Evolutionary conservation across 345 rosid species (phyloP).

Genomic region (Sonneratia caseolaris): DNA sequence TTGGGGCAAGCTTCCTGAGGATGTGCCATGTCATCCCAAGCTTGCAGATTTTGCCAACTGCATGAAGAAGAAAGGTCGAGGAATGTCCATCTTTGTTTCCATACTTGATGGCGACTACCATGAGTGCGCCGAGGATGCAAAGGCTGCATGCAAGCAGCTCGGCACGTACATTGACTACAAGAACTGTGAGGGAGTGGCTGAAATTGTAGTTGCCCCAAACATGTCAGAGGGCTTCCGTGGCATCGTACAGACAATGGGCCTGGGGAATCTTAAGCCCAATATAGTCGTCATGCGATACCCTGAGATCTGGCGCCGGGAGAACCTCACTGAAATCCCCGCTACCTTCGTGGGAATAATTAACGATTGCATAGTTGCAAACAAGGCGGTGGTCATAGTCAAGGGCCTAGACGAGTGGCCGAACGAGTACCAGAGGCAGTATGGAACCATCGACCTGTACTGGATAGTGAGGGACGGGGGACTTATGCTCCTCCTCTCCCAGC

Average conservation of each 20-base stretch:
- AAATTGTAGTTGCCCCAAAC: conserved; percentile 93
- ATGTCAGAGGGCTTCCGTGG: conserved; percentile 98
- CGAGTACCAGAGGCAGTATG: conserved; percentile 91
- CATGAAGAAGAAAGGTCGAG: conserved; percentile 99
- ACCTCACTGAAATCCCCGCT: conserved; percentile 80
- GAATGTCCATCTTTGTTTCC: conserved; percentile 92
- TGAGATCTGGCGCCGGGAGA: conserved; percentile 97
- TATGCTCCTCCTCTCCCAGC: conserved; percentile 98
- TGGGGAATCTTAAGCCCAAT: conserved; percentile 95
- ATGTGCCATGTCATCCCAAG: conserved; percentile 97
- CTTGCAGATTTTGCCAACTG: conserved; percentile 98
- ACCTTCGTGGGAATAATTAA: conserved; percentile 88
- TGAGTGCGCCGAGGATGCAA: conserved; percentile 94
- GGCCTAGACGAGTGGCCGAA: conserved; percentile 99
- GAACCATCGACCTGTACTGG: conserved; percentile 97
- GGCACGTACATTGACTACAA: conserved; percentile 84
- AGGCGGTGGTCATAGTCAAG: conserved; percentile 96
- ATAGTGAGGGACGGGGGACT: conserved; percentile 97
- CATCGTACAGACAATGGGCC: conserved; percentile 95
- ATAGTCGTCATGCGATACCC: conserved; percentile 98
- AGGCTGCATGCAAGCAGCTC: conserved; percentile 77
- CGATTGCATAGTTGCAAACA: conserved; percentile 94
- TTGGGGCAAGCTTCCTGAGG: conserved; percentile 98
- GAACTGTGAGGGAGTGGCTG: conserved; percentile 96
- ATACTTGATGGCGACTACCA: conserved; percentile 92